Conservation (phyloP, 352 stramenopile genomes). For the Globisporangium uncinulatum region DNA sequence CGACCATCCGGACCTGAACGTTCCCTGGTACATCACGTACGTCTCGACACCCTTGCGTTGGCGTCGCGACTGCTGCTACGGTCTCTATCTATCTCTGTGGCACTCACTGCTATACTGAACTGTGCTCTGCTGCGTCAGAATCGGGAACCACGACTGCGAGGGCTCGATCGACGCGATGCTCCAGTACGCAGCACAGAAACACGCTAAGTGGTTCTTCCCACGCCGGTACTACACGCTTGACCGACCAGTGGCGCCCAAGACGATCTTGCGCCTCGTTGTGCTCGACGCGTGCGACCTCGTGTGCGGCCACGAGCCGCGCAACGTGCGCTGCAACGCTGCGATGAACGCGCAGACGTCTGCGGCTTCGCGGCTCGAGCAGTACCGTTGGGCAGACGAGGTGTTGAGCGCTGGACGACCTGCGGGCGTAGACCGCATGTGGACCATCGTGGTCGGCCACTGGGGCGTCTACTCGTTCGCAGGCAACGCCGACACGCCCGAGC, state of each 20-base stretch:
- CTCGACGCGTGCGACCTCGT: conserved; percentile 81
- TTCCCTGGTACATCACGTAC: conserved; percentile 86
- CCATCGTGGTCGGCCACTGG: conserved; percentile 80
- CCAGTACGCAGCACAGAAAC: conserved; percentile 57
- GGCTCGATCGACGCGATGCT: conserved; percentile 79
- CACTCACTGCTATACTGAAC: too few species aligned
- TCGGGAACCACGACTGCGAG: conserved; percentile 87
- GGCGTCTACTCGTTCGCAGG: conserved; percentile 80
- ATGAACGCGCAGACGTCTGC: conserved; percentile 77
- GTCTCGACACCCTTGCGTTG: conserved; percentile 8
- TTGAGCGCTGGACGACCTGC: conserved; percentile 49
- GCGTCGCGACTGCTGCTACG: not conserved
- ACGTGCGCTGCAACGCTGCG: conserved; percentile 64
- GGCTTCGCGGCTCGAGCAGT: conserved; percentile 53
- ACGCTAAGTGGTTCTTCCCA: conserved; percentile 78
- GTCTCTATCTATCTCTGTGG: too few species aligned
- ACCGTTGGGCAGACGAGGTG: conserved; percentile 69
- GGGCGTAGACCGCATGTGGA: conserved; percentile 81
- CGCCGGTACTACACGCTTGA: conserved; percentile 78
- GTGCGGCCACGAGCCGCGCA: conserved; percentile 71
- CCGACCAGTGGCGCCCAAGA: conserved; percentile 68
- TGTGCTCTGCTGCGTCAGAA: conserved; percentile 21
- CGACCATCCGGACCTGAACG: conserved; percentile 40
- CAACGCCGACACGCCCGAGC: conserved; percentile 71
- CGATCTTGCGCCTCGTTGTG: conserved; percentile 73